A percentile compares a stretch with the other conserved stretches of the same genome.
Conservation (phyloP, 108 stramenopile genomes). For the Mayamaea pseudoterrestris region DNA sequence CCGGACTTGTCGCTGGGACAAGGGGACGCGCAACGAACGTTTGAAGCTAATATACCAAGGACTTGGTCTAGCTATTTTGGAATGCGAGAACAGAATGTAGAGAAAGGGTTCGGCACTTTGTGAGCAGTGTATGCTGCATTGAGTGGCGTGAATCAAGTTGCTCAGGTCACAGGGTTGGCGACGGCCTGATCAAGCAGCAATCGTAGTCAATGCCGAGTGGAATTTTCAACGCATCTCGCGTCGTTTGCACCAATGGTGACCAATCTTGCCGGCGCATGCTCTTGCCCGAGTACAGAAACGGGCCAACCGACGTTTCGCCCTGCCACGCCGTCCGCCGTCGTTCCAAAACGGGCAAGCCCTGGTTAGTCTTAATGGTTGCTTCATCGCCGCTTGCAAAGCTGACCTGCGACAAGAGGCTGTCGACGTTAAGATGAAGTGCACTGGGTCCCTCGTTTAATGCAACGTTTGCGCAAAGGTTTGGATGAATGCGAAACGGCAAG, state of each 20-base stretch:
- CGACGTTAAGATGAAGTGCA: conserved; percentile 6
- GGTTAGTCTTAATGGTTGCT: conserved; percentile 26
- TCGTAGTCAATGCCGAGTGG: conserved; percentile 22
- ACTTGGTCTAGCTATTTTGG: neutral
- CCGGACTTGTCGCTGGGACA: conserved; percentile 24
- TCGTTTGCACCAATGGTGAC: conserved; percentile 20
- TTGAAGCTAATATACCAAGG: neutral
- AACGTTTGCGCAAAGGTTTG: conserved; percentile 3
- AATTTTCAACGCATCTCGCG: conserved; percentile 22
- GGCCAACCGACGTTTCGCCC: conserved; percentile 29
- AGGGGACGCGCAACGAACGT: conserved; percentile 2
- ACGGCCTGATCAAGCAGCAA: conserved; percentile 24
- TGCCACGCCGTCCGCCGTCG: conserved; percentile 45
- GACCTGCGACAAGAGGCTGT: conserved; percentile 20
- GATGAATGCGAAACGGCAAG: conserved; percentile 30
- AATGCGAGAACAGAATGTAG: neutral
- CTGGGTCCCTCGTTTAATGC: too few species aligned
- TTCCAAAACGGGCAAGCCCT: conserved; percentile 24
- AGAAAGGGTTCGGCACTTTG: too few species aligned
- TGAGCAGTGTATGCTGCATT: too few species aligned
- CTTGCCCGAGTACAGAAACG: conserved; percentile 38
- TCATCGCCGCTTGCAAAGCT: conserved; percentile 23
- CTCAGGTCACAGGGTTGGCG: too few species aligned
- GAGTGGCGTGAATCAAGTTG: too few species aligned
- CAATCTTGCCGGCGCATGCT: conserved; percentile 23